Evolutionary conservation across 2,329 filamentous ascomycete species (phyloP).

Genomic region (Microdochium paspali): DNA sequence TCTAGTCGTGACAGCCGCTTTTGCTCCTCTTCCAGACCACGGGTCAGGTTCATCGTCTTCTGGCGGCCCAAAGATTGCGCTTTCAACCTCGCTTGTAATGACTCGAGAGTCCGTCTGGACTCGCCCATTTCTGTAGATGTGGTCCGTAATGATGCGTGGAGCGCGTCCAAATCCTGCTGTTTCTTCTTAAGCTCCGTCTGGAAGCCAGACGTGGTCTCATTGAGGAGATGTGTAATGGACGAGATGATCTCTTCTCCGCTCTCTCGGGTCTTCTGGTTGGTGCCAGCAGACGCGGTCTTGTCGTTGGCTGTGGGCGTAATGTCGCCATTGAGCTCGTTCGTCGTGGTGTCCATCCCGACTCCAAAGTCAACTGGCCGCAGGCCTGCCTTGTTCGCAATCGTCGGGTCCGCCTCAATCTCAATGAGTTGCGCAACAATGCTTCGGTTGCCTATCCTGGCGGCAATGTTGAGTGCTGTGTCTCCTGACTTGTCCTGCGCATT

Average conservation of each 20-base stretch:
- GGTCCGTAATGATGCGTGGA: slow-evolving; percentile 72
- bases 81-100: slow-evolving; percentile 55
- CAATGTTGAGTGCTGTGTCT: slow-evolving; percentile 90
- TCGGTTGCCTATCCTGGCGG: slow-evolving; percentile 82
- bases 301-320: slow-evolving; percentile 22
- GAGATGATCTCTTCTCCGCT: slow-evolving; percentile 72
- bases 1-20: slow-evolving; percentile 37
- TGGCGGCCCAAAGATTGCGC: slow-evolving; percentile 57
- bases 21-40: slow-evolving; percentile 64
- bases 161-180: slow-evolving; percentile 71
- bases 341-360: slow-evolving; percentile 58
- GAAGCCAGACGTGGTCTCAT: slow-evolving; percentile 70
- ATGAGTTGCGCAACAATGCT: slow-evolving; percentile 95
- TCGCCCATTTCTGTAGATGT: slow-evolving; percentile 71
- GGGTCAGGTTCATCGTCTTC: slow-evolving; percentile 69
- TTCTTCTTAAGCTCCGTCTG: slow-evolving; percentile 74
- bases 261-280: slow-evolving; percentile 52
- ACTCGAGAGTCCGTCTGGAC: slow-evolving; percentile 64
- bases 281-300: slow-evolving; percentile 32
- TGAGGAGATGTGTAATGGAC: slow-evolving; percentile 74
- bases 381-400: slow-evolving; percentile 82
- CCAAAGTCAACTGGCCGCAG: slow-evolving; percentile 90
- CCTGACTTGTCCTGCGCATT: slow-evolving; percentile 91
- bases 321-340: slow-evolving; percentile 33
- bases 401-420: slow-evolving; percentile 90